Percentiles rank a stretch among this genome's conserved stretches.
These are phyloP conservation scores for Syncephalastrum monosporum DNA, from an alignment of 371 early-diverging fungal genomes.

Conservation along the genomic window DNA sequence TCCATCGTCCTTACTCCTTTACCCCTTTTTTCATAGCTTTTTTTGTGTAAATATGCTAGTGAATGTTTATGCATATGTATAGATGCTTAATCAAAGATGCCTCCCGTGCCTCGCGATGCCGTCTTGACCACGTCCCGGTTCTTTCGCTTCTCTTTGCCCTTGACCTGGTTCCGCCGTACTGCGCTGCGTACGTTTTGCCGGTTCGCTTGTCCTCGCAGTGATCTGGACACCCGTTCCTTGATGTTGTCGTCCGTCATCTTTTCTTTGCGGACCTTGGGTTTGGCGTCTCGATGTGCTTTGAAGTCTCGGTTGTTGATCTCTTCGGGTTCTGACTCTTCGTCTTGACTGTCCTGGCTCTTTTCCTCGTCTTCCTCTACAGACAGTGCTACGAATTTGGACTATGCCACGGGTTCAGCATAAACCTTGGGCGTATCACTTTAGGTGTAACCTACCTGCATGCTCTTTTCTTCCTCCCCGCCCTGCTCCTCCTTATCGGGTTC, in stretches of 20 bases:
- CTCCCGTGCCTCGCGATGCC: constrained; percentile 29
- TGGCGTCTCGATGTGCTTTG: constrained; percentile 55
- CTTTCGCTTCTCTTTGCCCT: constrained; percentile 59
- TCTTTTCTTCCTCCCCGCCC: constrained; percentile 32
- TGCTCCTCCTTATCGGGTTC: constrained; percentile 25
- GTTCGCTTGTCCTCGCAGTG: constrained; percentile 39
- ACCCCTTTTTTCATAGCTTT: too few relatives aligned
- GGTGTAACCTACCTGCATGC: constrained; percentile 18
- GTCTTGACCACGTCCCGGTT: constrained; percentile 33
- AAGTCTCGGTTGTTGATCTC: constrained; percentile 55
- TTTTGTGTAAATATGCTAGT: too few relatives aligned
- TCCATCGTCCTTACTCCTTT: too few relatives aligned
- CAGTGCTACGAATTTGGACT: too few relatives aligned
- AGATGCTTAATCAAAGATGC: constrained; percentile 39
- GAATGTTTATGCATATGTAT: background rate
- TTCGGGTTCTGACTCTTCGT: constrained; percentile 29
- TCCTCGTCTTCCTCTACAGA: constrained; percentile 25
- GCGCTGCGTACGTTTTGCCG: constrained; percentile 30
- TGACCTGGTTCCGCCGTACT: constrained; percentile 48
- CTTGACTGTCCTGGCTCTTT: constrained; percentile 23
- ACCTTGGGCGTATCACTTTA: constrained; percentile 8
- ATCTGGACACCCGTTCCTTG: constrained; percentile 57
- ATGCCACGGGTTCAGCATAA: background rate
- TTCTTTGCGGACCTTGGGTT: constrained; percentile 25
- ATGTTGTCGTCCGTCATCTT: constrained; percentile 51